These are phyloP conservation scores for Aspergillus versicolor DNA, from an alignment of 2,329 filamentous ascomycete genomes.

Conservation along the genomic window DNA sequence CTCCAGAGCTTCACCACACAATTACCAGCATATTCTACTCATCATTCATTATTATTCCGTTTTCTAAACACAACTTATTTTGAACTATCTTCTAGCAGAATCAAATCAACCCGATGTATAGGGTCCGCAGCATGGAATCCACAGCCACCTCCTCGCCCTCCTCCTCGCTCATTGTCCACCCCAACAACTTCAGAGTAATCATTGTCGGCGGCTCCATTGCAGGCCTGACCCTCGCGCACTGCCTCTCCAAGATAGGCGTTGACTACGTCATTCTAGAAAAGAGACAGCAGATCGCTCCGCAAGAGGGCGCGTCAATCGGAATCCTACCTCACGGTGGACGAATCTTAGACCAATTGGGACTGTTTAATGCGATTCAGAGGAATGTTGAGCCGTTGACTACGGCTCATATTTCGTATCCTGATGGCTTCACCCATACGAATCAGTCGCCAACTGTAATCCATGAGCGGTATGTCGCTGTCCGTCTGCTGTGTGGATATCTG, in stretches of 20 bases:
- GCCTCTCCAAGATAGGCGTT: conserved; percentile 11
- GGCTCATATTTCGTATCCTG: conserved; percentile 4
- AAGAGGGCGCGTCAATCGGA: conserved; percentile 9
- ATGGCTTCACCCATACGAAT: neutral
- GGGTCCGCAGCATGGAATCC: too few relatives aligned
- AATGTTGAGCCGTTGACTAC: conserved; percentile 13
- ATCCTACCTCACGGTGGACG: conserved; percentile 12
- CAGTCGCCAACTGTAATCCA: conserved; percentile 2
- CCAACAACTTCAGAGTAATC: conserved; percentile 31
- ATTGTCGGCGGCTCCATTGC: conserved; percentile 52
- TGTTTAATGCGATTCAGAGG: conserved; percentile 10
- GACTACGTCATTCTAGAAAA: conserved; percentile 45
- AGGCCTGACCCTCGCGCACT: conserved; percentile 48
- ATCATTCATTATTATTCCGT: too few relatives aligned
- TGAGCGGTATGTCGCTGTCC: conserved; percentile 1
- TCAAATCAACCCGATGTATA: too few relatives aligned
- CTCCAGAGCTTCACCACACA: too few relatives aligned
- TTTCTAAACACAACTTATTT: too few relatives aligned
- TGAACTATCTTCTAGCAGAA: too few relatives aligned
- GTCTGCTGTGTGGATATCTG: too few relatives aligned
- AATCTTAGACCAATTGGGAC: conserved; percentile 16
- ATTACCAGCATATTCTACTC: too few relatives aligned
- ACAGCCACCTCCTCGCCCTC: too few relatives aligned
- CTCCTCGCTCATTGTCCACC: too few relatives aligned
- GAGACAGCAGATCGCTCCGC: conserved; percentile 2